Base-by-base conservation (phyloP, 257 asterid species). In the Nicotiana tabacum region DNA sequence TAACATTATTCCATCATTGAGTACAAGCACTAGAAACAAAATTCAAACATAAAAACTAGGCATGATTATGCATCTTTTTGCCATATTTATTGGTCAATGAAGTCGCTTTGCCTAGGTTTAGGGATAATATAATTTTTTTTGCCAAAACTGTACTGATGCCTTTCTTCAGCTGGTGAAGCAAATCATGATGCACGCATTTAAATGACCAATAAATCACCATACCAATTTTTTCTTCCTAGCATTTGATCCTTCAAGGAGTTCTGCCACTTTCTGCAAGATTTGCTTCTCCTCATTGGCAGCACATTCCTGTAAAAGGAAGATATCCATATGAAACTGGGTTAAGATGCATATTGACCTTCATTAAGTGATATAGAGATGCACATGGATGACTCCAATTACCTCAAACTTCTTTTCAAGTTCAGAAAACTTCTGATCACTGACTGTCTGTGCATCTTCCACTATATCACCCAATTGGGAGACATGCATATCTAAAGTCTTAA, bases 161-260 rank as follows among this genome's bases (percentile, higher is more conserved):
- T 74, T 27, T 27, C 43, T 48, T 48, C 43, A 48, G 51, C 43
- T 15, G 62, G 64, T 74, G 61, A 74, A 74, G 62, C 9, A 74
- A 72, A 48, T 74, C 16, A 27, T 48, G 62, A 15, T 48, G 80
- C 80, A 48, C 13, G 9, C 3, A 33, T 74, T 27, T 27, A 74
- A 51, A n/a, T 57, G 66, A 72, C 55, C 32, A 13, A 18, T 30
- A 66, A 37, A 29, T 48, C 37, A 27, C 30, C 88, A 57, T 87
- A 96, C 99, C 99, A 96, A 87, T 82, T 91, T 90, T 85, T 87
- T 92, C 92, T 96, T 96, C 91, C 98, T 89, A 83, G 94, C 92
- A 89, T 94, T 94, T 83, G 99, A 96, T 83, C 84, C 87, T 33
- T 98, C 97, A 82, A 96, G 97, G 83, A 96, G 91, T 85, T 96